phyloP scores from a whole-genome alignment of 2,329 filamentous ascomycete species.

The Lachnellula hyalina region DNA sequence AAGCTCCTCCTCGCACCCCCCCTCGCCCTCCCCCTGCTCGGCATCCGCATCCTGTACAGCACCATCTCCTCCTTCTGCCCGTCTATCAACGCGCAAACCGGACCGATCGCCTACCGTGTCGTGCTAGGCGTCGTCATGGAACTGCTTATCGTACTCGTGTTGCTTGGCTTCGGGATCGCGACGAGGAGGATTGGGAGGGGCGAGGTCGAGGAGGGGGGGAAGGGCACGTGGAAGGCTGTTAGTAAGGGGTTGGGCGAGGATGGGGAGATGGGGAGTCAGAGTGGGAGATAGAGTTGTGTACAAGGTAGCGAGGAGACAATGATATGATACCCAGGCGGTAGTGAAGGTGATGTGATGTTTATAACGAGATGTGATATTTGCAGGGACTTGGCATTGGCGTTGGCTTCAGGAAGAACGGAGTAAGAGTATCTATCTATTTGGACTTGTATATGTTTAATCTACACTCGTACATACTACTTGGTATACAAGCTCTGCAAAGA shows the following conservation, averaged over 20 bases:
- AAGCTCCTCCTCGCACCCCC: neutral
- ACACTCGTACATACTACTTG: too few relatives aligned
- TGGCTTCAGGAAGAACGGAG: too few relatives aligned
- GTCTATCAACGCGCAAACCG: neutral
- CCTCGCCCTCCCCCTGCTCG: neutral
- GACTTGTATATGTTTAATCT: too few relatives aligned
- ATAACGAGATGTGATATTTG: too few relatives aligned
- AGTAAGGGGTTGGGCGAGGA: neutral
- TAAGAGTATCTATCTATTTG: too few relatives aligned
- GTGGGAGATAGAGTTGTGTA: too few relatives aligned
- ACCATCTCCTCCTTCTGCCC: neutral
- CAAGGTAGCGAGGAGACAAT: too few relatives aligned
- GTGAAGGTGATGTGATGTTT: too few relatives aligned
- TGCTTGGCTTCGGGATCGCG: neutral
- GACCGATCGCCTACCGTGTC: neutral
- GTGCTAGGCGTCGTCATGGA: neutral
- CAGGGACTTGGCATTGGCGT: too few relatives aligned
- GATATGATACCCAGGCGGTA: too few relatives aligned
- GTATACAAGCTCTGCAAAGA: too few relatives aligned
- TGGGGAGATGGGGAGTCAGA: too few relatives aligned
- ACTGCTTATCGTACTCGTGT: neutral
- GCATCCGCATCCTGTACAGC: neutral
- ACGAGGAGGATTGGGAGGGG: neutral
- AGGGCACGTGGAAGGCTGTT: neutral
- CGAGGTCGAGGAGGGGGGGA: neutral